Conservation (phyloP, 2,329 filamentous ascomycete species). For the Dactylonectria estremocensis region DNA sequence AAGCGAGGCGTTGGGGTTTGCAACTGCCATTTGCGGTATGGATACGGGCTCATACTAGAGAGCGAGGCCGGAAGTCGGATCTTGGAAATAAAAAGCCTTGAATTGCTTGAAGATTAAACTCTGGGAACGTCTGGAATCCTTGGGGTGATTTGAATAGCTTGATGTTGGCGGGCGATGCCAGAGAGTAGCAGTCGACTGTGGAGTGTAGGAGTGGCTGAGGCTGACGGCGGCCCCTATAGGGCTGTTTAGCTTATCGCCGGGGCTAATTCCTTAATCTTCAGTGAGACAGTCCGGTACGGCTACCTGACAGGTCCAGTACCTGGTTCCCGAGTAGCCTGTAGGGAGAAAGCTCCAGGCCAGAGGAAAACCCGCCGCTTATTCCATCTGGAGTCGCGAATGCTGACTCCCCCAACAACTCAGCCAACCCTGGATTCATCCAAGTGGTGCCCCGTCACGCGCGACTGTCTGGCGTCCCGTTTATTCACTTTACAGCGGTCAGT, state of each 20-base stretch:
- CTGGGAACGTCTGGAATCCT: neutral
- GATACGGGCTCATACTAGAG: neutral
- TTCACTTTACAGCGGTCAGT: neutral
- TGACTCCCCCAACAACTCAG: constrained; percentile 12
- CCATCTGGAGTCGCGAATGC: constrained; percentile 16
- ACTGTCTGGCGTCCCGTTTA: neutral
- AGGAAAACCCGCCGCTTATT: constrained; percentile 18
- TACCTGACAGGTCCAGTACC: too few species aligned
- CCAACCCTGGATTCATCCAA: neutral
- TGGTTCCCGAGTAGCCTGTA: neutral
- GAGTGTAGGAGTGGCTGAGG: constrained; percentile 2
- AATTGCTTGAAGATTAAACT: neutral
- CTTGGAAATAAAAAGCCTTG: constrained; percentile 6
- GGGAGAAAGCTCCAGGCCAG: constrained; percentile 4
- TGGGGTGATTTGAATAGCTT: neutral
- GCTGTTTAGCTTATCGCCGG: too few species aligned
- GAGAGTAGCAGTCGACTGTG: neutral
- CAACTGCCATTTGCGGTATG: constrained; percentile 1
- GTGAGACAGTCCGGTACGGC: too few species aligned
- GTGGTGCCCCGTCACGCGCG: constrained; percentile 6
- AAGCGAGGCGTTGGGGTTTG: constrained; percentile 35
- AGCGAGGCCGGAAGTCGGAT: neutral
- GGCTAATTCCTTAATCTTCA: too few species aligned
- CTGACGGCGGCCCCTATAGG: neutral
- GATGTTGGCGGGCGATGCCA: neutral